phyloP scores from a whole-genome alignment of 2,329 filamentous ascomycete species.

The Plenodomus biglobosus region DNA sequence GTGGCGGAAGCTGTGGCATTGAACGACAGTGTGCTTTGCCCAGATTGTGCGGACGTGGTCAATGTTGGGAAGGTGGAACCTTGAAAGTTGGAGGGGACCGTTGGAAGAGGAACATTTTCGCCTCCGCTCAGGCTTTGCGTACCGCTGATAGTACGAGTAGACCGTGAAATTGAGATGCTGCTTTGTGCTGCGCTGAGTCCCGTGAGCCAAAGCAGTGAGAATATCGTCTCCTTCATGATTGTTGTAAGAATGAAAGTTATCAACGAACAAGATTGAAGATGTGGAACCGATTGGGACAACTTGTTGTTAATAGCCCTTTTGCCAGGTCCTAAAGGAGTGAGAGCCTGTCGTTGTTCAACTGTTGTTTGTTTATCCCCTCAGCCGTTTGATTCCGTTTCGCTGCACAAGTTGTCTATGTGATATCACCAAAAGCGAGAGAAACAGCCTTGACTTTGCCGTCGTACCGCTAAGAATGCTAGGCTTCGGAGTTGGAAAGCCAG shows the following conservation, averaged over 20 bases:
- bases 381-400: background rate
- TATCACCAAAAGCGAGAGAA: background rate
- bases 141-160: constrained; percentile 28
- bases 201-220: constrained; percentile 28
- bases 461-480: background rate
- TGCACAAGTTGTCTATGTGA: background rate
- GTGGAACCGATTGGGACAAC: background rate
- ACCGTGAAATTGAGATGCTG: constrained; percentile 25
- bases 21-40: constrained; percentile 14
- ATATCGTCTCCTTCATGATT: constrained; percentile 26
- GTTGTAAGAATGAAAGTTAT: constrained; percentile 1
- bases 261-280: background rate
- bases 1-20: constrained; percentile 21
- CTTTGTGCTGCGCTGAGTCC: constrained; percentile 27
- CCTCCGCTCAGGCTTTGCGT: constrained; percentile 20
- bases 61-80: constrained; percentile 31
- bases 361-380: background rate
- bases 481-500: background rate
- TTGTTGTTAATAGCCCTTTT: background rate
- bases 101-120: constrained; percentile 27
- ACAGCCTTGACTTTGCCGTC: background rate
- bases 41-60: constrained; percentile 11
- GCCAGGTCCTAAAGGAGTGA: background rate
- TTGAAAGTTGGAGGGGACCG: constrained; percentile 33
- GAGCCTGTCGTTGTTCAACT: background rate